Base-by-base conservation (phyloP, 1,284 basidiomycete species). In the Malassezia cuniculi region DNA sequence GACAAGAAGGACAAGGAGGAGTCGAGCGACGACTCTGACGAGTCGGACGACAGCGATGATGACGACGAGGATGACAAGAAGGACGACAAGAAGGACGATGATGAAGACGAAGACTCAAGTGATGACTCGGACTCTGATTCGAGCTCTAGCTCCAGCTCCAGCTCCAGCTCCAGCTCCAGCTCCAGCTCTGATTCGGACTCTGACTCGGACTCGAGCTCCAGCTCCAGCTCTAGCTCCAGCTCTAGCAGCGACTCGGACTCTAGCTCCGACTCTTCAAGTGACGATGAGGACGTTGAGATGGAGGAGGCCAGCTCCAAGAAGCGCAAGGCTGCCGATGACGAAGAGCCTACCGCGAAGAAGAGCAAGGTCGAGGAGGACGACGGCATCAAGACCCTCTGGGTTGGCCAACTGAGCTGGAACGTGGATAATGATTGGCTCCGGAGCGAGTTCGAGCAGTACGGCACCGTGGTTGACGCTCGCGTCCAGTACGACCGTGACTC, bases 401-500 rank as follows among this genome's bases (percentile, higher is more conserved):
- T 97, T 55, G 90, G 90, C 39, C 78, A 78, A 51, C 76, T 99
- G 35, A 90, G 85, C 22, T 99, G 87, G 87, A 87, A 86, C 69
- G 81, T 97, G 55, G 90, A 95, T 74, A 83, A 87, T 69, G 90
- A 94, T 70, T 86, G 87, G 77, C 79, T 97, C 53, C 78, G 80
- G 38, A 76, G 79, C 69, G 90, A 94, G 70, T 95, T 99, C 59
- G 78, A 80, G 34, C 74, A 76, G 39, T 89, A 80, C 62, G 90
- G 90, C 47, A 81, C 87, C 69, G 78, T 99, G 54, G 75, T 80
- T 52, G 79, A 78, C 25, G 86, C 85, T 11, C 80, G 78, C 21
- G 87, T 99, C 48, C 82, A 87, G 70, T 81, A 80, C 71, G 87
- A 97, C 70, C 83, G 86, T 51, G 79, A 81, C 53, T 78, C 81